Evolutionary conservation across 192 early-diverging fungal genomes (phyloP).

Genomic region (Backusella australiensis): DNA sequence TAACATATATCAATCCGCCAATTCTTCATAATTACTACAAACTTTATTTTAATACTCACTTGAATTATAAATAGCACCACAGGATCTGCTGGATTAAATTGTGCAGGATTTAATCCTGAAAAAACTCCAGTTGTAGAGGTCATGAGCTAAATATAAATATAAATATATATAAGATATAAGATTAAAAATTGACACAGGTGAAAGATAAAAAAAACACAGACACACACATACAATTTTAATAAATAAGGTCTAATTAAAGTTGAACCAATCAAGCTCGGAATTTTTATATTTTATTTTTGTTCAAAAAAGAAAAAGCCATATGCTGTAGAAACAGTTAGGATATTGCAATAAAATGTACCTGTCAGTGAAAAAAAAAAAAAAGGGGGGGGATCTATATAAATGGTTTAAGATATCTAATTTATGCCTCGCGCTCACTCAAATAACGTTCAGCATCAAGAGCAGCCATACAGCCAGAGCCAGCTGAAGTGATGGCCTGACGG

Average conservation of each 20-base stretch:
- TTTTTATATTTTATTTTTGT: slow-evolving; percentile 1
- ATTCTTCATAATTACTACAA: background rate
- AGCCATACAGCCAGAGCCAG: slow-evolving; percentile 97
- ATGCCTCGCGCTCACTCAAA: slow-evolving; percentile 64
- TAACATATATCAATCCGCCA: background rate
- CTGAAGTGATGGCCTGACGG: slow-evolving; percentile 96
- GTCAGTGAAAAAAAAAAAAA: background rate
- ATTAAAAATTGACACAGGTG: background rate
- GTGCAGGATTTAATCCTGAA: slow-evolving; percentile 62
- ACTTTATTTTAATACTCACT: slow-evolving; percentile 4
- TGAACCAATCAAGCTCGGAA: background rate
- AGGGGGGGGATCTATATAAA: slow-evolving; percentile 8
- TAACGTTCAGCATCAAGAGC: slow-evolving; percentile 96
- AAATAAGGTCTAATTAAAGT: slow-evolving; percentile 1
- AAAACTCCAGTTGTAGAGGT: slow-evolving; percentile 47
- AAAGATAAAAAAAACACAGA: background rate
- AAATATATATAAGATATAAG: no score
- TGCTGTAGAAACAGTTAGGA: background rate
- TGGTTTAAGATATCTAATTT: background rate
- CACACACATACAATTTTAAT: background rate
- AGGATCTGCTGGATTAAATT: slow-evolving; percentile 52
- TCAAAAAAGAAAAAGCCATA: background rate
- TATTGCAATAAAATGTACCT: background rate
- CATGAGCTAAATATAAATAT: background rate
- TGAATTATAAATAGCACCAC: slow-evolving; percentile 79